These are phyloP conservation scores for Nitzschia palea DNA, from an alignment of 108 stramenopile species.

Conservation along the genomic window DNA sequence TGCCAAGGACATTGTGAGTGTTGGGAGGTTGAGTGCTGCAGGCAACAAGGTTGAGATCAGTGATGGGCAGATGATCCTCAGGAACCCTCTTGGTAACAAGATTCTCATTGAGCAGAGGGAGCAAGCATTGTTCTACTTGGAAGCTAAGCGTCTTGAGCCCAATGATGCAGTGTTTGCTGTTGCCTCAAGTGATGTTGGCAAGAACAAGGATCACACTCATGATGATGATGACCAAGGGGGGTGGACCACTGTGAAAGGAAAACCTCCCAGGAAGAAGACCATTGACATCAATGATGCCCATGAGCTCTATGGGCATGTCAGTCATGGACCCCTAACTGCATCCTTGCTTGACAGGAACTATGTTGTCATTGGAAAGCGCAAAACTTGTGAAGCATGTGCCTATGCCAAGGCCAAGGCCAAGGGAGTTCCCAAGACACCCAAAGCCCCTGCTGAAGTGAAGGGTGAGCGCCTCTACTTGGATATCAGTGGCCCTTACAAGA, in stretches of 20 bases:
- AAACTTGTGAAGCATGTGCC: conserved; percentile 5
- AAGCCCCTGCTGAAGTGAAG: background rate
- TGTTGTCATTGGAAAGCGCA: background rate
- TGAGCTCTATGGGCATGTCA: background rate
- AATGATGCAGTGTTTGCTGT: background rate
- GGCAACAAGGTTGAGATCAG: too few species aligned
- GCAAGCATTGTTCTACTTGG: background rate
- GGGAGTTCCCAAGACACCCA: too few species aligned
- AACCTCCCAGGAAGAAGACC: background rate
- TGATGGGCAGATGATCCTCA: background rate
- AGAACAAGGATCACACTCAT: too few species aligned
- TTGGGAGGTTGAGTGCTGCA: too few species aligned
- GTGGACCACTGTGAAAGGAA: background rate
- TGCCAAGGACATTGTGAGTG: too few species aligned
- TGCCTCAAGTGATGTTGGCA: too few species aligned
- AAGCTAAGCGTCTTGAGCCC: background rate
- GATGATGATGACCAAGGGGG: background rate
- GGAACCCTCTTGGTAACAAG: background rate
- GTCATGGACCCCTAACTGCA: background rate
- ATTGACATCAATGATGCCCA: background rate
- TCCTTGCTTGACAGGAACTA: background rate
- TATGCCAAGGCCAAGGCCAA: background rate
- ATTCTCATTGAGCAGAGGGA: background rate
- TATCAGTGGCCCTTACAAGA: too few species aligned
- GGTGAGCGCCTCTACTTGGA: background rate